Evolutionary conservation across 768 basidiomycete species (phyloP).

Genomic region (Mycena amicta): DNA sequence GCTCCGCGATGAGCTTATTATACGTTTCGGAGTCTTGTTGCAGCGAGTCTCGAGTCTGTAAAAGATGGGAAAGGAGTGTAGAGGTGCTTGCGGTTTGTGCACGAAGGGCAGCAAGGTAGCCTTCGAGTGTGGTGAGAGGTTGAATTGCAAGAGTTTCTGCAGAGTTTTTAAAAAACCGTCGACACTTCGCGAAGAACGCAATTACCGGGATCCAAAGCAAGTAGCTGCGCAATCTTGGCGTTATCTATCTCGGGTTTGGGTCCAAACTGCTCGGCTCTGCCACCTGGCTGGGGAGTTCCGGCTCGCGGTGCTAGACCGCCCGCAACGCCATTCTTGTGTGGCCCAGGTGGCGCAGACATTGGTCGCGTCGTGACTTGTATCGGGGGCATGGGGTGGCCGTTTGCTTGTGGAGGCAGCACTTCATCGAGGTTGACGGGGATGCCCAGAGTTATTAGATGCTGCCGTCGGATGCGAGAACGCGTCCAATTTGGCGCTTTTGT

Average conservation of each 20-base stretch:
- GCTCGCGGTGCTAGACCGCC: conserved; percentile 47
- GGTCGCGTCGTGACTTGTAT: conserved; percentile 84
- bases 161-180: no score
- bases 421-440: conserved; percentile 96
- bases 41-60: conserved; percentile 79
- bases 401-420: conserved; percentile 65
- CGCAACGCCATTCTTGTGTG: conserved; percentile 42
- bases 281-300: conserved; percentile 49
- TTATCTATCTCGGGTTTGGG: conserved; percentile 75
- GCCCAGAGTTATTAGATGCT: conserved; percentile 88
- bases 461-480: conserved; percentile 85
- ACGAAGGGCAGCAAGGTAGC: conserved; percentile 67
- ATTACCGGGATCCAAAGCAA: conserved; percentile 71
- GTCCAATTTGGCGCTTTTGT: conserved; percentile 93
- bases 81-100: conserved; percentile 77
- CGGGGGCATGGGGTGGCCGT: conserved; percentile 69
- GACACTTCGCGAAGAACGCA: conserved; percentile 1
- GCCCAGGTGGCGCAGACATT: conserved; percentile 75
- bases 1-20: conserved; percentile 86
- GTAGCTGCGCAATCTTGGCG: conserved; percentile 62
- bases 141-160: conserved; percentile 76
- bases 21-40: conserved; percentile 90
- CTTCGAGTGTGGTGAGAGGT: conserved; percentile 67
- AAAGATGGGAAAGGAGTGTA: conserved; percentile 72
- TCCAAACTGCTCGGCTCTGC: conserved; percentile 59